A percentile compares a stretch with the other conserved stretches of the same genome.
Evolutionary conservation across 1,284 basidiomycete genomes (phyloP).

Genomic region (Anthracocystis setariae): DNA sequence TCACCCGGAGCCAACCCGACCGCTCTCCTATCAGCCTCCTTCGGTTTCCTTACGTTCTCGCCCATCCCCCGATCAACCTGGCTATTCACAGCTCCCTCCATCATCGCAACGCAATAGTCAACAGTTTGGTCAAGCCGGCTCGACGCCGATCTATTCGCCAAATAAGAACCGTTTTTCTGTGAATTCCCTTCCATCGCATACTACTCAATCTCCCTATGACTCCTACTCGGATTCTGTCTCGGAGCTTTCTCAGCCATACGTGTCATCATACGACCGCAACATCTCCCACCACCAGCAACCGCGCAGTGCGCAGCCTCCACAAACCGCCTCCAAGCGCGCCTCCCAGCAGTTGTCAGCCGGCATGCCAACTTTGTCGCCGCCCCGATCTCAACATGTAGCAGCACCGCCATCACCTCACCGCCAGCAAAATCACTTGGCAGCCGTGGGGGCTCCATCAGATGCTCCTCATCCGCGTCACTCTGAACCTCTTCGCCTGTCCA

Average conservation of each 20-base stretch:
- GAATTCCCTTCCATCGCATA: background rate
- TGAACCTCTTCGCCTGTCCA: background rate
- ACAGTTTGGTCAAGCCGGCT: constrained; percentile 8
- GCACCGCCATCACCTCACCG: constrained; percentile 13
- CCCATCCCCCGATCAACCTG: constrained; percentile 17
- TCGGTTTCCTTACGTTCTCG: constrained; percentile 17
- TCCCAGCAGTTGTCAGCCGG: constrained; percentile 3
- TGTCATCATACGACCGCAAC: constrained; percentile 16
- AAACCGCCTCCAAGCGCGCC: background rate
- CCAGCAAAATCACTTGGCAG: constrained; percentile 12
- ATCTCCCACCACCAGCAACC: constrained; percentile 6
- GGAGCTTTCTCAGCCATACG: constrained; percentile 6
- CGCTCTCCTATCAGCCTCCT: constrained; percentile 24
- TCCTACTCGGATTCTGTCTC: constrained; percentile 31
- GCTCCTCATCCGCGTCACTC: constrained; percentile 4
- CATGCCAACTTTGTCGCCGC: constrained; percentile 13
- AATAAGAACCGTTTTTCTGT: constrained; percentile 18
- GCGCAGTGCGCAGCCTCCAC: constrained; percentile 2
- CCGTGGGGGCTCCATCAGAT: constrained; percentile 10
- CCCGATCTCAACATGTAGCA: constrained; percentile 19
- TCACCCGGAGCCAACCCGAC: constrained; percentile 16
- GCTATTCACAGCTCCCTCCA: constrained; percentile 11
- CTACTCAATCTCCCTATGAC: constrained; percentile 15
- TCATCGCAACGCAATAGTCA: constrained; percentile 25
- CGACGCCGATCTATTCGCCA: constrained; percentile 12